These are phyloP conservation scores for Penicillium crustosum DNA, from an alignment of 2,329 filamentous ascomycete species.

Conservation along the genomic window DNA sequence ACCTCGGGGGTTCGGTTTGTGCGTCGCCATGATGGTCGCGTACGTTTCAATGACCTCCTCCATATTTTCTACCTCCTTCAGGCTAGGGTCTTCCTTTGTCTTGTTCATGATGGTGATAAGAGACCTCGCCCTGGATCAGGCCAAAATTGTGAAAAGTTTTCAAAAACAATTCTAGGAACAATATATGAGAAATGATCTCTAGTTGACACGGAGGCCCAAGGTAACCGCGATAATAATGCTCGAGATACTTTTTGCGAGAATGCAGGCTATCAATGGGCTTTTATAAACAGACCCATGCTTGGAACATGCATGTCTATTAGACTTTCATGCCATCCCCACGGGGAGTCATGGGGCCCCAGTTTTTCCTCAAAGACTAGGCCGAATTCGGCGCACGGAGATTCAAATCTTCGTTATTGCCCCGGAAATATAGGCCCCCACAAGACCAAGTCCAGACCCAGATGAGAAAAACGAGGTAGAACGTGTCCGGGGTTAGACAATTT, in stretches of 20 bases:
- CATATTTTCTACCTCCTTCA: not conserved
- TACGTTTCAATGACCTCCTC: not conserved
- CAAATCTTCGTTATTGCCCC: not conserved
- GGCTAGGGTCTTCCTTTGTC: not conserved
- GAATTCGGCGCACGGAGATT: not conserved
- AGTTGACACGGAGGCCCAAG: not conserved
- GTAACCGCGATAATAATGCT: not conserved
- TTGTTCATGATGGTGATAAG: not conserved
- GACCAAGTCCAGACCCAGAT: not conserved
- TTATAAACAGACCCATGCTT: not conserved
- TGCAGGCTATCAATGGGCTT: not conserved
- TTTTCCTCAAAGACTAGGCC: not conserved
- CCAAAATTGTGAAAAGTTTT: not conserved
- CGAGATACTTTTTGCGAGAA: not conserved
- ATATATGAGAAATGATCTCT: not conserved
- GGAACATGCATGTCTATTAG: not conserved
- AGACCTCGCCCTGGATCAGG: not conserved
- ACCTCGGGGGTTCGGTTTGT: not conserved
- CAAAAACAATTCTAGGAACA: not conserved
- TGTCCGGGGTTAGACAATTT: no score
- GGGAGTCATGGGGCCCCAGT: not conserved
- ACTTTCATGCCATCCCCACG: not conserved
- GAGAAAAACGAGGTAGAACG: not conserved
- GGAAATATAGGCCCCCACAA: not conserved
- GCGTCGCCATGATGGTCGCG: not conserved